Base-by-base conservation (phyloP, 2,329 filamentous ascomycete species). In the Albophoma yamanashiensis region DNA sequence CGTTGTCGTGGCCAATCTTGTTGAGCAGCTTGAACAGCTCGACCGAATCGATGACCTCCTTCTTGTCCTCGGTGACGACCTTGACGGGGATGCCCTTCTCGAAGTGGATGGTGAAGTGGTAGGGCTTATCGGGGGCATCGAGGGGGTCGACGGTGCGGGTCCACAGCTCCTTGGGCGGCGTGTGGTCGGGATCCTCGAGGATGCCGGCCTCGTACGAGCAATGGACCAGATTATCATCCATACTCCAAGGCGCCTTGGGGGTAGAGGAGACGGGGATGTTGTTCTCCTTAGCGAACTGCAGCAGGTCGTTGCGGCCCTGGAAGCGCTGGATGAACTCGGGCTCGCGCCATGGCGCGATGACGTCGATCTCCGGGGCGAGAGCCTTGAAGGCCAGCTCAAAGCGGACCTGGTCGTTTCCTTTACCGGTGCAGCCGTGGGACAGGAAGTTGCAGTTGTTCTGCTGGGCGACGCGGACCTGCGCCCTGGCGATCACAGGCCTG, bases 171-270 rank as follows among this genome's bases (percentile, higher is more conserved):
- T 83, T 78, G 31, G 87, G 87, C 47, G 87, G 82, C 62, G 82
- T 81, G 61, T 78, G 74, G 66, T 78, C 68, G 17, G 77, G 74
- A 59, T 81, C 79, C 73, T 88, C 86, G 61, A 91, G 80, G 64
- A 64, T 56, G 70, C 89, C 89, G 58, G 87, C 87, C 79, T 95
- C 91, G 74, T 94, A 95, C 62, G 78, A 82, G 79, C 86, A 90
- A 76, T 67, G 65, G 27, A 31, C 27, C 3, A 31, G 27, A 31
- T 31, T 31, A 31, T 31, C 27, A 31, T 31, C 27, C 27, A 31
- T 31, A 3, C 3, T 3, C 27, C 27, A 31, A 31, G 27, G 27
- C 27, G 27, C 27, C 27, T 31, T 31, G 27, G 27, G 27, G 27
- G 27, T 31, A 31, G 27, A 31, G 27, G 27, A 31, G 63, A 91